Base-by-base conservation (phyloP, 2,329 filamentous ascomycete species). In the Trichoderma hamatum region DNA sequence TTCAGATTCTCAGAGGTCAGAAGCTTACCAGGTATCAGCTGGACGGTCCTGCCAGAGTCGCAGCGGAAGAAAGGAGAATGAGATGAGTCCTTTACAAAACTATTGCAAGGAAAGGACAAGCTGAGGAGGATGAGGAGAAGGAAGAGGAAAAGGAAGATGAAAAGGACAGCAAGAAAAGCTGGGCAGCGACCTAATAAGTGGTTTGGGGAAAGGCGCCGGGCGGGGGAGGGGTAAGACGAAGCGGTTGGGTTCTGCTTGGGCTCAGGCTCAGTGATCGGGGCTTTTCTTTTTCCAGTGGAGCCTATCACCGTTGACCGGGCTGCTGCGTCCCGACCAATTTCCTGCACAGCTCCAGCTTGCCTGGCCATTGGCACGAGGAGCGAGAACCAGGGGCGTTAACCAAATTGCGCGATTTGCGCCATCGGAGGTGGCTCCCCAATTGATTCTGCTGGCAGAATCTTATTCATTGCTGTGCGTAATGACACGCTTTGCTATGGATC, bases 181-280 rank as follows among this genome's bases (percentile, higher is more conserved):
- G 60, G 67, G 46, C 56, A 43, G 52, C 51, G 43, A 49, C 32
- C 36, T 56, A 69, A 52, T 67, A 61, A 51, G 59, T 49, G 60
- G 61, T 65, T 54, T 28, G 54, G 64, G 67, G 54, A 70, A 60
- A 60, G 34, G 36, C 54, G 52, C 59, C 43, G 65, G 64, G 59
- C 69, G 69, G 69, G 65, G 58, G 66, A 68, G 69, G 69, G 69
- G 66, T 65, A 70, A 61, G 56, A 70, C 32, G 51, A 66, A 56
- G 49, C 52, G 52, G 61, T 56, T 39, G 60, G 61, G 54, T 55
- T 51, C 32, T 63, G 61, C 39, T 28, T 55, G 30, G 54, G 28
- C 36, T 6, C 28, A 30, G 61, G 21, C 14, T 16, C 46, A 14
- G 43, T 61, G 43, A 67, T 67, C 55, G 65, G 56, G 63, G 34